Percentiles rank a stretch among this genome's conserved stretches.
Evolutionary conservation across 2,329 filamentous ascomycete genomes (phyloP).

Genomic region (Colletotrichum sp.): DNA sequence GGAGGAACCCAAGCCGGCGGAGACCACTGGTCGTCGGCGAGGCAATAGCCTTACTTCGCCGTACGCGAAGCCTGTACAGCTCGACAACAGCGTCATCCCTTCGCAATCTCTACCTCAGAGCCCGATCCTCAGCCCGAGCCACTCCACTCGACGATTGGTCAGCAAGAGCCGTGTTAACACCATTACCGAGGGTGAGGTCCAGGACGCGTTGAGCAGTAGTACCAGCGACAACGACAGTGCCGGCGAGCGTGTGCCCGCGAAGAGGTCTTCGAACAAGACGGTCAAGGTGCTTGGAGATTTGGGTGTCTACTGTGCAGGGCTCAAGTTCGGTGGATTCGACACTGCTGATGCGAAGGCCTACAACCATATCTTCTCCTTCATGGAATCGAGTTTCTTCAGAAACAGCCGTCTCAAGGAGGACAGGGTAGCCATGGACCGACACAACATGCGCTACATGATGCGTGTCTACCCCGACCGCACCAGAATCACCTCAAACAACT

Average conservation of each 20-base stretch:
- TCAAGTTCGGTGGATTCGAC: slow-evolving; percentile 86
- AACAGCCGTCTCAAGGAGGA: slow-evolving; percentile 77
- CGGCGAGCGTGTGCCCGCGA: slow-evolving; percentile 59
- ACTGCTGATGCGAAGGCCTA: slow-evolving; percentile 79
- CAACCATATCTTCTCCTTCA: slow-evolving; percentile 96
- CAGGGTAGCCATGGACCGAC: slow-evolving; percentile 80
- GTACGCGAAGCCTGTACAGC: slow-evolving; percentile 65
- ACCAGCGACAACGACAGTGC: slow-evolving; percentile 83
- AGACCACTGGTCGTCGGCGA: slow-evolving; percentile 52
- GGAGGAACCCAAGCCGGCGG: slow-evolving; percentile 39
- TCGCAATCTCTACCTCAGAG: slow-evolving; percentile 59
- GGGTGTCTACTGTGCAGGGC: slow-evolving; percentile 74
- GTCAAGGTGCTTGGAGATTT: slow-evolving; percentile 82
- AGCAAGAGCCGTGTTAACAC: slow-evolving; percentile 61
- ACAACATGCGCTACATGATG: slow-evolving; percentile 92
- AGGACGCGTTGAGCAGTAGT: slow-evolving; percentile 60
- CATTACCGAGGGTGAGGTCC: slow-evolving; percentile 62
- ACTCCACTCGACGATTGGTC: slow-evolving; percentile 51
- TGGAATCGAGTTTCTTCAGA: slow-evolving; percentile 85
- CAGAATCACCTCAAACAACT: slow-evolving; percentile 88
- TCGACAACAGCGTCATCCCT: slow-evolving; percentile 62
- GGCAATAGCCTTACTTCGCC: slow-evolving; percentile 81
- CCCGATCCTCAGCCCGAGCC: slow-evolving; percentile 56
- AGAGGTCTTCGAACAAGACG: slow-evolving; percentile 81
- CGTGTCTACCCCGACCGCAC: slow-evolving; percentile 88